Evolutionary conservation across 1,139 yeast genomes (phyloP), one percentile per base, ranked within the genome.

Genomic region (Geotrichum reessii): DNA sequence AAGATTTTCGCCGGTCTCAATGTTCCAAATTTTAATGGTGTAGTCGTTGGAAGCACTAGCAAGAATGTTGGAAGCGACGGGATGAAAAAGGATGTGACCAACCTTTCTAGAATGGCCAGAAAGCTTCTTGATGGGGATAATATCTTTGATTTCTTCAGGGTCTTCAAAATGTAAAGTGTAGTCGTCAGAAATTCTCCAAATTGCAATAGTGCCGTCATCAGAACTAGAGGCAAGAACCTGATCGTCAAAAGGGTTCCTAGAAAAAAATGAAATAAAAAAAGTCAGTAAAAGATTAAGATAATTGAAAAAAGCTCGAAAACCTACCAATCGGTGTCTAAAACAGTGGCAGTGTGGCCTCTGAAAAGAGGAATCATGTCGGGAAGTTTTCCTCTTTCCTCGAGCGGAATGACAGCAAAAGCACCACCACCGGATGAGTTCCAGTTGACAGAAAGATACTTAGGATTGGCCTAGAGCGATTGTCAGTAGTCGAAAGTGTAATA

Each of bases 371-470:
- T 93, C 62, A 87, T 83, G 67, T 93, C 99, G 5, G 97, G 98
- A 9, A 93, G 85, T 72, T 91, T 93, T n/a, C 98, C 98, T 21
- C 83, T 86, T 72, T 92, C 97, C 9, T 73, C 70, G 33, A 89
- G 76, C 1, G 99, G 99, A 59, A 93, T 84, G 17, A 93, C 87
- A 0, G 96, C 97, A 77, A 93, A 92, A 0, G 98, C 95, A 57
- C 99, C 99, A 63, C 98, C 98, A 50, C 98, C 98, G 7, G 95
- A 86, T 22, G 97, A 80, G 62, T 89, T 91, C 97, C 97, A 91
- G 72, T 90, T 91, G 62, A 90, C 87, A 0, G 97, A 81, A 47
- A 93, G 75, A 69, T 83, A 93, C 72, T 87, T 86, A 40, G 97
- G 95, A 71, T 93, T 93, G 63, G 84, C 81, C 74, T 74, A 54